A percentile compares a stretch with the other conserved stretches of the same genome.
These are phyloP conservation scores for Alternaria panax DNA, from an alignment of 2,329 filamentous ascomycete species.

Conservation along the genomic window DNA sequence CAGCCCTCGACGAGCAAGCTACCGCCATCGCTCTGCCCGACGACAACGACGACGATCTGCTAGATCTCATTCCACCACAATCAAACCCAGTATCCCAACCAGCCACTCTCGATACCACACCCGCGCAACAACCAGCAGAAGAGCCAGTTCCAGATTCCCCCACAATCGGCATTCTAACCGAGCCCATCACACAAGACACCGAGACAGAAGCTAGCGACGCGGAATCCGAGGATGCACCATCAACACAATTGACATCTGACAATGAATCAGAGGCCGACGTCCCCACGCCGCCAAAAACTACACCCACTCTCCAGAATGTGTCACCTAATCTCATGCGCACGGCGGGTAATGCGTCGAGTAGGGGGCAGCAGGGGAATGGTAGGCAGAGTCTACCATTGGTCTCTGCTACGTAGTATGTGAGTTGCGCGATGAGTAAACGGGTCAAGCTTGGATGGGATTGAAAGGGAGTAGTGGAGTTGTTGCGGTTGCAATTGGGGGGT, in stretches of 20 bases:
- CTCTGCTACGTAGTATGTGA: constrained; percentile 32
- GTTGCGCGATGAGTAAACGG: constrained; percentile 2
- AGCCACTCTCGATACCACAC: background rate
- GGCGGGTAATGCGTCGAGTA: constrained; percentile 25
- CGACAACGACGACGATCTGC: constrained; percentile 25
- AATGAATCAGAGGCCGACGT: constrained; percentile 15
- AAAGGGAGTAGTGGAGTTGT: background rate
- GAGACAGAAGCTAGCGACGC: constrained; percentile 31
- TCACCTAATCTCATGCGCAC: constrained; percentile 40
- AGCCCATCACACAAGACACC: background rate
- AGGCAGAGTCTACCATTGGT: constrained; percentile 37
- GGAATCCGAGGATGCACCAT: constrained; percentile 33
- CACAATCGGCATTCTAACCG: background rate
- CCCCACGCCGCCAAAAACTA: constrained; percentile 1
- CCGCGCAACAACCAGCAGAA: background rate
- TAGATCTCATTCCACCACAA: constrained; percentile 12
- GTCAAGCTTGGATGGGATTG: background rate
- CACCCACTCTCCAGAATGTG: constrained; percentile 8
- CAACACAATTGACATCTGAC: constrained; percentile 34
- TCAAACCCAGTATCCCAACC: background rate
- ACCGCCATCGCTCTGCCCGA: constrained; percentile 30
- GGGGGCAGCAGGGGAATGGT: constrained; percentile 21
- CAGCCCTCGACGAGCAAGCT: constrained; percentile 14
- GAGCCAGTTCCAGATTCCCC: background rate
- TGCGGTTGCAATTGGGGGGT: background rate